Evolutionary conservation across 495 filamentous ascomycete genomes (phyloP), one percentile per base, ranked within the genome.

Genomic region (Pseudevernia furfuracea): DNA sequence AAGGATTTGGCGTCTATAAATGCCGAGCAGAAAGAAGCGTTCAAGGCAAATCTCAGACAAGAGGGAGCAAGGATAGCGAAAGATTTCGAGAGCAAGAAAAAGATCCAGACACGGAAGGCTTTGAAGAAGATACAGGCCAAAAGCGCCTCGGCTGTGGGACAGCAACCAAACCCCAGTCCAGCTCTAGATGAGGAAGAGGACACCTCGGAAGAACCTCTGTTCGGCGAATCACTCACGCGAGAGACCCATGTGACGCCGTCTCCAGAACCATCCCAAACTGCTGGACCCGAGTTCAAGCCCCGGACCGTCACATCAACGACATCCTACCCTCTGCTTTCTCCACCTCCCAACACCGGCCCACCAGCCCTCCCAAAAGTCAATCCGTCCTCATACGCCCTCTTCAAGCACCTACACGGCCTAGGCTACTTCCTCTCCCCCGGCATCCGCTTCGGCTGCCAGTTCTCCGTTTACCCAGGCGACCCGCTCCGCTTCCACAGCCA

Each of bases 401-500:
- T 85, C 76, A 82, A 81, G 21, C 86, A 94, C 71, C 81, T 97
- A 25, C 92, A 97, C 69, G 76, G 81, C 11, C 76, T 82, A 19
- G 87, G 86, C 43, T 98, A 96, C 74, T 98, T 88, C 76, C 82
- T 95, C 46, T 89, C 88, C 49, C 95, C 94, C 2, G 94, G 95
- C 12, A 80, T 98, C 37, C 89, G 94, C 34, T 98, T 98, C 70
- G 94, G 94, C 39, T 95, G 91, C 70, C 86, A 96, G 71, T 96
- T 91, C 76, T 87, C 89, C 63, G 92, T 92, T 1, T 97, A 98
- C 71, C 94, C 94, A 0, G 95, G 95, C 39, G 94, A 98, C 74
- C 90, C 94, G 1, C 77, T 97, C 36, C 88, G 95, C 14, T 98
- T 93, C 75, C 94, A 98, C 74, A 90, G 88, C 41, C 94, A 97